Conservation (phyloP, 768 basidiomycete genomes). For the Auricularia cornea region DNA sequence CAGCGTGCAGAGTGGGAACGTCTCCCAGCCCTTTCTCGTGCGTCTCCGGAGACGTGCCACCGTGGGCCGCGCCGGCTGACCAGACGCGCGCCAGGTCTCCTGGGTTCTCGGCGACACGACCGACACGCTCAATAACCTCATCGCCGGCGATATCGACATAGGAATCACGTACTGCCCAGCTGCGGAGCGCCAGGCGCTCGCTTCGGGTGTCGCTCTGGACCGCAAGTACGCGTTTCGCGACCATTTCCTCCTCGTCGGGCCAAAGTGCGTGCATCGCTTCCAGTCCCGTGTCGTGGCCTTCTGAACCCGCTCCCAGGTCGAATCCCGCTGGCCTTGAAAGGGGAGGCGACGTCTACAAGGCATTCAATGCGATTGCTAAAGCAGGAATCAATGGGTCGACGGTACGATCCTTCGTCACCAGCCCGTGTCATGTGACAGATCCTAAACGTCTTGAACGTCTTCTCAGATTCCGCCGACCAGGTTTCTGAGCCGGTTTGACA, state of each 20-base stretch:
- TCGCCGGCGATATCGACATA: conserved; percentile 36
- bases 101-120: conserved; percentile 55
- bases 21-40: conserved; percentile 28
- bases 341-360: conserved; percentile 27
- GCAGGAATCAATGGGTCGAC: conserved; percentile 35
- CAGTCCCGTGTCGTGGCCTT: neutral
- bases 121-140: conserved; percentile 36
- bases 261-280: conserved; percentile 11
- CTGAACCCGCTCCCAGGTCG: conserved; percentile 8
- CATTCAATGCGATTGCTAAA: conserved; percentile 42
- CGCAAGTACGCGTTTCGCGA: conserved; percentile 41
- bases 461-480: conserved; percentile 27
- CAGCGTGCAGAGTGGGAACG: conserved; percentile 20
- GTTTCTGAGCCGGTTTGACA: conserved; percentile 50
- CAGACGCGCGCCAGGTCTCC: conserved; percentile 31
- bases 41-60: neutral
- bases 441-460: neutral
- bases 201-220: conserved; percentile 23
- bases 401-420: conserved; percentile 19
- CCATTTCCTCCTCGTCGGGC: conserved; percentile 45
- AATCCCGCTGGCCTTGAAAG: conserved; percentile 36
- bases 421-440: neutral
- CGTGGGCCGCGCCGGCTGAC: neutral
- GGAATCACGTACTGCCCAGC: conserved; percentile 47
- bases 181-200: conserved; percentile 34